These are phyloP conservation scores for Hansfordia pulvinata DNA, from an alignment of 2,329 filamentous ascomycete species.

Conservation along the genomic window DNA sequence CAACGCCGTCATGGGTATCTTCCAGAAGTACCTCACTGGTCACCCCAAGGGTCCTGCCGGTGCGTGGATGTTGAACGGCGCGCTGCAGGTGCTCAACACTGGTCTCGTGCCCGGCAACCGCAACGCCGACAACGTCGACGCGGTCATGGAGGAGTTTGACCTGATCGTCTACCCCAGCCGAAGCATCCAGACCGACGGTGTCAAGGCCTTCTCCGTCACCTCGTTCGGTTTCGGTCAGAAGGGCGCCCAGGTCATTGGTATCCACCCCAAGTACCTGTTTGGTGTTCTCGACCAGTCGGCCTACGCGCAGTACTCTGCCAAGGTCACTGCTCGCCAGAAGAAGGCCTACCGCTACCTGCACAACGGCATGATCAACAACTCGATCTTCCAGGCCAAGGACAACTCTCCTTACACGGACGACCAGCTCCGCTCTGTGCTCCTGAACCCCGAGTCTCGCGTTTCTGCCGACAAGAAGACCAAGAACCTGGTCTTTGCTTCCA, in stretches of 20 bases:
- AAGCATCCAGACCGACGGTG: constrained; percentile 89
- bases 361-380: constrained; percentile 96
- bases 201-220: constrained; percentile 98
- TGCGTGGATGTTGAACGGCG: constrained; percentile 99
- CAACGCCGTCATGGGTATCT: constrained; percentile 90
- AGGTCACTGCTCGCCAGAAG: constrained; percentile 91
- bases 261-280: constrained; percentile 92
- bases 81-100: constrained; percentile 85
- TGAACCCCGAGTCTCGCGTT: constrained; percentile 88
- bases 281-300: constrained; percentile 82
- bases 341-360: constrained; percentile 98
- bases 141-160: constrained; percentile 94
- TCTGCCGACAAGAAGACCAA: constrained; percentile 74
- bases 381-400: constrained; percentile 89
- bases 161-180: constrained; percentile 95
- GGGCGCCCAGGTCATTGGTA: constrained; percentile 91
- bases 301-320: constrained; percentile 70
- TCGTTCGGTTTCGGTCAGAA: constrained; percentile 99
- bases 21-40: constrained; percentile 98
- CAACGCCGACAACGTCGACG: constrained; percentile 94
- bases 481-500: constrained; percentile 57
- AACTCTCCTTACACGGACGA: constrained; percentile 82
- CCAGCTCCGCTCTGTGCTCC: constrained; percentile 75
- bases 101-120: constrained; percentile 93
- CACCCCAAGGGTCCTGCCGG: constrained; percentile 98